Percentiles rank a stretch among this genome's conserved stretches.
Evolutionary conservation across 352 stramenopile genomes (phyloP).

Genomic region (Globisporangium radiosum): DNA sequence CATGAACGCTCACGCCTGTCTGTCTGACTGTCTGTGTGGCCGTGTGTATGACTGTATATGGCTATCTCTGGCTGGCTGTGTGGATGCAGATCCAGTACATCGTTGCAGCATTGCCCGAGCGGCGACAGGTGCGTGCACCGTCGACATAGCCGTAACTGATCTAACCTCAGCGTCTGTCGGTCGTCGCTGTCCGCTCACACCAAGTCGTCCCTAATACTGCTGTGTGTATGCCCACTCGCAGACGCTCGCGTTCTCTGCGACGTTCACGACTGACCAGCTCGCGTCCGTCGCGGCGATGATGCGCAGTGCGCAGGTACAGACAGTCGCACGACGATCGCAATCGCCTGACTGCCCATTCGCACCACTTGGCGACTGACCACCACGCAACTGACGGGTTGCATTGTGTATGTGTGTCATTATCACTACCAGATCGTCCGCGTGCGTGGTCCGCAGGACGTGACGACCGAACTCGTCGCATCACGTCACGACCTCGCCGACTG

Average conservation of each 20-base stretch:
- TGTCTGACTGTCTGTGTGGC: too few species aligned
- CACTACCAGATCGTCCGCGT: constrained; percentile 54
- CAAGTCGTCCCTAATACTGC: neutral
- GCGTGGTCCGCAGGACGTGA: constrained; percentile 44
- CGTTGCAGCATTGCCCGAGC: constrained; percentile 39
- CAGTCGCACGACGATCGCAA: neutral
- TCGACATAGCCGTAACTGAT: too few species aligned
- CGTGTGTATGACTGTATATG: neutral
- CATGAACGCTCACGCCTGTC: too few species aligned
- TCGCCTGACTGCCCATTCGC: neutral
- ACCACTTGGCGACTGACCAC: neutral
- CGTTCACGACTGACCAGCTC: constrained; percentile 67
- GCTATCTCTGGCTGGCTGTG: neutral
- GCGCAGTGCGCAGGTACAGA: constrained; percentile 49
- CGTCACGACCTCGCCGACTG: constrained; percentile 32
- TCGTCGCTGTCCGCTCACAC: too few species aligned
- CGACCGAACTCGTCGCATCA: constrained; percentile 54
- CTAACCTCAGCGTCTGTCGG: too few species aligned
- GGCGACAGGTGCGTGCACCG: constrained; percentile 34
- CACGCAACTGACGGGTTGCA: too few species aligned
- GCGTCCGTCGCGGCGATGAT: constrained; percentile 38
- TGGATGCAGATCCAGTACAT: constrained; percentile 51
- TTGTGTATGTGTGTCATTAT: neutral
- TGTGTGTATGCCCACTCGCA: constrained; percentile 9
- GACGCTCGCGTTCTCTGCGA: constrained; percentile 75